Evolutionary conservation across 2,329 filamentous ascomycete species (phyloP).

Genomic region (Pseudocercospora ulei): DNA sequence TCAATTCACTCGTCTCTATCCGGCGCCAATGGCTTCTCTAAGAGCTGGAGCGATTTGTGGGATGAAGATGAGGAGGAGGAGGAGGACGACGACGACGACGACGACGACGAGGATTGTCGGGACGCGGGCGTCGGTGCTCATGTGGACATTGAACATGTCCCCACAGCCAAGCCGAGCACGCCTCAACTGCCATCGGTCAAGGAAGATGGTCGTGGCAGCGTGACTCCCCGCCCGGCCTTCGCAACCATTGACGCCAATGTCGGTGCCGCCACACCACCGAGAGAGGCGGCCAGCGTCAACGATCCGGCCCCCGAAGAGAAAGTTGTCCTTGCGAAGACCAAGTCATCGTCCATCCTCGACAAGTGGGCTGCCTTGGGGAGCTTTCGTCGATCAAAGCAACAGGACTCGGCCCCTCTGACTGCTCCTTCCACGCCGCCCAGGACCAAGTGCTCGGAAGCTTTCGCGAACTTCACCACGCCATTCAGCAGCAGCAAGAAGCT

Average conservation of each 20-base stretch:
- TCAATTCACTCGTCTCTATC: slow-evolving; percentile 52
- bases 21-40: slow-evolving; percentile 55
- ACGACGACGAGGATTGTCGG: too few relatives aligned
- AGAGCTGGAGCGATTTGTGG: slow-evolving; percentile 99
- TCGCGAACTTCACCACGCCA: slow-evolving; percentile 29
- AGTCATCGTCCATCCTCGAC: slow-evolving; percentile 49
- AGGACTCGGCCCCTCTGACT: slow-evolving; percentile 34
- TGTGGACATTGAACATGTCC: slow-evolving; percentile 34
- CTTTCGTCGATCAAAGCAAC: slow-evolving; percentile 59
- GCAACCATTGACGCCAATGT: slow-evolving; percentile 47
- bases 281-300: slow-evolving; percentile 5
- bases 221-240: slow-evolving; percentile 45
- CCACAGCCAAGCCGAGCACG: slow-evolving; percentile 51
- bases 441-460: slow-evolving; percentile 31
- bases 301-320: slow-evolving; percentile 28
- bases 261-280: slow-evolving; percentile 33
- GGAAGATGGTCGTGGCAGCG: slow-evolving; percentile 41
- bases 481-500: slow-evolving; percentile 33
- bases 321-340: slow-evolving; percentile 54
- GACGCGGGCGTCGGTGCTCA: slow-evolving; percentile 36
- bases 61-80: slow-evolving; percentile 79
- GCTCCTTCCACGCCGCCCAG: slow-evolving; percentile 33
- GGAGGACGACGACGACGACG: slow-evolving; percentile 49
- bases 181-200: slow-evolving; percentile 36
- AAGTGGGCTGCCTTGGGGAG: slow-evolving; percentile 88